These are phyloP conservation scores for Raffaelea arxii DNA, from an alignment of 2,329 filamentous ascomycete genomes.

Conservation along the genomic window DNA sequence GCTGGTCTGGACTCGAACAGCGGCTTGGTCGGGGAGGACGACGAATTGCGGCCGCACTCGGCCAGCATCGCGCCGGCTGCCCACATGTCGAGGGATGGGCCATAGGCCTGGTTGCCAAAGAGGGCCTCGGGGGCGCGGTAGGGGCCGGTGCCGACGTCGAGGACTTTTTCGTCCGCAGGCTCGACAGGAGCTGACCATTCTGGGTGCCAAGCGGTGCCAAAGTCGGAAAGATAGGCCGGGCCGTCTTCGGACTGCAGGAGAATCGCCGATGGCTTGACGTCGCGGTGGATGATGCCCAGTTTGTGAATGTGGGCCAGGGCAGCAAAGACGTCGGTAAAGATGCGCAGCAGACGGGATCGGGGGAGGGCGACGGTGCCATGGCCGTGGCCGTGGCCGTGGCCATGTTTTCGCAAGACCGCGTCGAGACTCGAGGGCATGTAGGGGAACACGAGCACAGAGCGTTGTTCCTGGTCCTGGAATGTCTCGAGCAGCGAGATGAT, in stretches of 20 bases:
- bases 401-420: too few species aligned
- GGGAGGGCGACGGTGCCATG: conserved; percentile 23
- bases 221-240: conserved; percentile 76
- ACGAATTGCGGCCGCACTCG: conserved; percentile 52
- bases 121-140: conserved; percentile 85
- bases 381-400: too few species aligned
- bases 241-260: conserved; percentile 58
- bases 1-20: conserved; percentile 71
- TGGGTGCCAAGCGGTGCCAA: conserved; percentile 82
- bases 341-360: conserved; percentile 23
- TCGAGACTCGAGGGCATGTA: conserved; percentile 68
- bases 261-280: conserved; percentile 88
- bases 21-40: conserved; percentile 65
- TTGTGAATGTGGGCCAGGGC: conserved; percentile 64
- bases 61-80: conserved; percentile 74
- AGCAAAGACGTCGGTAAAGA: conserved; percentile 57
- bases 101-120: conserved; percentile 73
- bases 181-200: conserved; percentile 50
- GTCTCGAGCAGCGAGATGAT: conserved; percentile 61
- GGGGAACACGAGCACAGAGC: conserved; percentile 74
- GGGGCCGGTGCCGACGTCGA: conserved; percentile 86
- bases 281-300: conserved; percentile 76
- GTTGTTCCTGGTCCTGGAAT: conserved; percentile 61
- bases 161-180: conserved; percentile 58
- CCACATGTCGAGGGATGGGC: conserved; percentile 75